A percentile compares a stretch with the other conserved stretches of the same genome.
phyloP scores from a whole-genome alignment of 805 yeast genomes.

The Saccharomyces mikatae region DNA sequence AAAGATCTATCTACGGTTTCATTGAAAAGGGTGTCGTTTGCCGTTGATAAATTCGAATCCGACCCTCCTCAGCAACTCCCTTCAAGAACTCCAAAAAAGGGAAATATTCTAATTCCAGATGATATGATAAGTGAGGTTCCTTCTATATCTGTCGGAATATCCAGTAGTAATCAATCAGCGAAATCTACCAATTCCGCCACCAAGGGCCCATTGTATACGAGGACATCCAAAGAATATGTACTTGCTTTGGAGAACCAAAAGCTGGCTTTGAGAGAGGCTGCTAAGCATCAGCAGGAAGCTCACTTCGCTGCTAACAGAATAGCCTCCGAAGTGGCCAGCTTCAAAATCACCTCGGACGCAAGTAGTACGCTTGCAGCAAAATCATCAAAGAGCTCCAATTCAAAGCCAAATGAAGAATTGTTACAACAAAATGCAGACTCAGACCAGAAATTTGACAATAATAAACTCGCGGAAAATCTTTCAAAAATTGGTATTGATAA shows the following conservation, averaged over 20 bases:
- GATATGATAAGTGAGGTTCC: conserved; percentile 53
- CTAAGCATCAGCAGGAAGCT: conserved; percentile 68
- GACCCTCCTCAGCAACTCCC: conserved; percentile 96
- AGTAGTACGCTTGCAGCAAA: neutral
- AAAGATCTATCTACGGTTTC: conserved; percentile 22
- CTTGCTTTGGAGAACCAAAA: conserved; percentile 53
- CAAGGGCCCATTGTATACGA: conserved; percentile 11
- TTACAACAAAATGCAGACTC: neutral
- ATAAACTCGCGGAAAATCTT: neutral
- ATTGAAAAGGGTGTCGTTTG: conserved; percentile 65
- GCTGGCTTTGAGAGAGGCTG: conserved; percentile 49
- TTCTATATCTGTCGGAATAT: conserved; percentile 61
- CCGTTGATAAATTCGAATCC: conserved; percentile 57
- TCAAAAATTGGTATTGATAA: conserved; percentile 51
- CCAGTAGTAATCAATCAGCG: conserved; percentile 35
- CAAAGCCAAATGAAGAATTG: neutral
- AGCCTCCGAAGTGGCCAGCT: conserved; percentile 53
- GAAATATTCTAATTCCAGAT: conserved; percentile 66
- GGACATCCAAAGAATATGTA: conserved; percentile 37
- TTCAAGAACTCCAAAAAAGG: conserved; percentile 69
- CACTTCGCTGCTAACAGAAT: conserved; percentile 62
- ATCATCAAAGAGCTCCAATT: neutral
- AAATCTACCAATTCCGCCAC: conserved; percentile 6
- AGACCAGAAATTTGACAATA: neutral
- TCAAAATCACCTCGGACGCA: conserved; percentile 19